phyloP scores from a whole-genome alignment of 2,329 filamentous ascomycete species.

The Pseudogymnoascus verrucosus region DNA sequence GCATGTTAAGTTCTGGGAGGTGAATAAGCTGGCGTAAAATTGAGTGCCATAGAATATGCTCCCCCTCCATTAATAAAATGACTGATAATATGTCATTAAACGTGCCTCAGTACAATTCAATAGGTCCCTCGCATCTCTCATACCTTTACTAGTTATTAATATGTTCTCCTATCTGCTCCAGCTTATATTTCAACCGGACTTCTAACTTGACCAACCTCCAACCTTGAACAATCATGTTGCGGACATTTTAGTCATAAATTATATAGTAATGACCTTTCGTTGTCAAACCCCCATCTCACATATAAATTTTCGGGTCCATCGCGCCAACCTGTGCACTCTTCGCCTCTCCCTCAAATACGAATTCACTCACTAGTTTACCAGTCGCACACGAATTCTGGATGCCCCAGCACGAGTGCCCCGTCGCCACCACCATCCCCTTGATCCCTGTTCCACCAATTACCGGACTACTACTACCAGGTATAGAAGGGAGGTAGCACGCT shows the following conservation, averaged over 20 bases:
- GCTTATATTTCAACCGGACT: background rate
- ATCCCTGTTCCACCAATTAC: slow-evolving; percentile 68
- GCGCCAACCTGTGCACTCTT: background rate
- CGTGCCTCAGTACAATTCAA: background rate
- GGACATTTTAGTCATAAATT: background rate
- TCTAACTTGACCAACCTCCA: background rate
- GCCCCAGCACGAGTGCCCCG: slow-evolving; percentile 93
- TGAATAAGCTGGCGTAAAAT: background rate
- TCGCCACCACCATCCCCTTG: slow-evolving; percentile 67
- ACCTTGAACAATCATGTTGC: background rate
- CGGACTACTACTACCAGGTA: slow-evolving; percentile 40
- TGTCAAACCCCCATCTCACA: background rate
- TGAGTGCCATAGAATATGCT: background rate
- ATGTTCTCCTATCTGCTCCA: background rate
- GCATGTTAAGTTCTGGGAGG: background rate
- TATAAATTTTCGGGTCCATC: background rate
- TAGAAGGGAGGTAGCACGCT: slow-evolving; percentile 76
- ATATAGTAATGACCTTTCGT: background rate
- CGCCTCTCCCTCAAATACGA: slow-evolving; percentile 59
- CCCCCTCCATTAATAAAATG: background rate
- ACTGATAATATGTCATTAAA: background rate
- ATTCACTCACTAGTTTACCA: slow-evolving; percentile 69
- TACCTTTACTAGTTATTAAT: background rate
- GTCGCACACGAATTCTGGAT: slow-evolving; percentile 90
- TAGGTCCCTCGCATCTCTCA: background rate